These are phyloP conservation scores for Calonectria hongkongensis DNA, from an alignment of 2,329 filamentous ascomycete genomes.

Conservation along the genomic window DNA sequence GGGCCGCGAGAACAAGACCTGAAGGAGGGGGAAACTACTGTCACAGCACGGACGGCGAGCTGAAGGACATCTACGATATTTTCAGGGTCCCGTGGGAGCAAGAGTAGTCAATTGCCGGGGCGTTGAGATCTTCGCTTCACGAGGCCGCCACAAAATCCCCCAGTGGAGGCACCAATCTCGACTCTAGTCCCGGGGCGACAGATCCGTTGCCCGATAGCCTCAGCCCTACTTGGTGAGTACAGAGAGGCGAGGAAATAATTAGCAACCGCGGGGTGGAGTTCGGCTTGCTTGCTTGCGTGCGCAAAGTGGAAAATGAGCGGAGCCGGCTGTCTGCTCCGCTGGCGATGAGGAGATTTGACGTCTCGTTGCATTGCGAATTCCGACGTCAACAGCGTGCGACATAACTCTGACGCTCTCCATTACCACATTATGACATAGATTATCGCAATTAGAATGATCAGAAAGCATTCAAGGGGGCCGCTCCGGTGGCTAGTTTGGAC, in stretches of 20 bases:
- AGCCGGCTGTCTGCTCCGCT: too few species aligned
- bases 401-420: not conserved
- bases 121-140: not conserved
- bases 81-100: not conserved
- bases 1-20: not conserved
- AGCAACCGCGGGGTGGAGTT: not conserved
- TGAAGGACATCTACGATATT: not conserved
- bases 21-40: not conserved
- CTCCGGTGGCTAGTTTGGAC: slow-evolving; percentile 4
- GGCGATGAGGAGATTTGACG: too few species aligned
- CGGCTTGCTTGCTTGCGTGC: not conserved
- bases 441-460: not conserved
- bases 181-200: slow-evolving; percentile 4
- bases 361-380: too few species aligned
- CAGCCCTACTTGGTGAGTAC: not conserved
- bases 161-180: not conserved
- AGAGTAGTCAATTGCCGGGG: slow-evolving; percentile 1
- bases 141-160: not conserved
- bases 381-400: not conserved
- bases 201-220: not conserved
- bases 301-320: not conserved
- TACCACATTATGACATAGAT: not conserved
- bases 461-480: not conserved
- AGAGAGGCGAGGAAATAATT: not conserved
- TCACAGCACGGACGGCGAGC: not conserved